phyloP scores from a whole-genome alignment of 1,284 basidiomycete species.

The Trichosporon faecale region DNA sequence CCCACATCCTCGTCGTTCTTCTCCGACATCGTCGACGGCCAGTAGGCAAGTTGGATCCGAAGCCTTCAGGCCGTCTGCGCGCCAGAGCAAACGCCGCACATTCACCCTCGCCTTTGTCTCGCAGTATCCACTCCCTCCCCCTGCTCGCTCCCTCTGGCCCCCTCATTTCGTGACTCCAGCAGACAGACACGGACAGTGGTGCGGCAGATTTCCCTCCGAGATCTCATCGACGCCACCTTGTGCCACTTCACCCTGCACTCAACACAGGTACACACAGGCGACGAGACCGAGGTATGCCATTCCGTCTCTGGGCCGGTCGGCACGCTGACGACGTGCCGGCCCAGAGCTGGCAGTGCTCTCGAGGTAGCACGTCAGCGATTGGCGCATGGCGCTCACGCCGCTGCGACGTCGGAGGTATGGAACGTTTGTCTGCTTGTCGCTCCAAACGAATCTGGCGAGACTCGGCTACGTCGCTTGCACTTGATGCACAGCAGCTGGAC shows the following conservation, averaged over 20 bases:
- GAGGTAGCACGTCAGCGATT: neutral
- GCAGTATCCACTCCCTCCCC: neutral
- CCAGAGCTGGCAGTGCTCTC: too few relatives aligned
- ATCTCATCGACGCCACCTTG: neutral
- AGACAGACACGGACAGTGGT: neutral
- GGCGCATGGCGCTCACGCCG: neutral
- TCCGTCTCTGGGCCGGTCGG: neutral
- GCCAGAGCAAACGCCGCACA: neutral
- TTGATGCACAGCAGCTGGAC: too few relatives aligned
- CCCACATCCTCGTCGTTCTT: neutral
- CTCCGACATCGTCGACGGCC: neutral
- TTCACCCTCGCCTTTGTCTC: neutral
- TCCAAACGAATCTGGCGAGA: neutral
- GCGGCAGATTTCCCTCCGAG: constrained; percentile 1
- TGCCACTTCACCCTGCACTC: neutral
- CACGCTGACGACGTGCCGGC: too few relatives aligned
- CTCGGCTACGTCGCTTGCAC: neutral
- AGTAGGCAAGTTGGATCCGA: neutral
- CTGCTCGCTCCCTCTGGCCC: too few relatives aligned
- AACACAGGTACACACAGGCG: too few relatives aligned
- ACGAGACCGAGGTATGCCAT: neutral
- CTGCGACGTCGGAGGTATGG: neutral
- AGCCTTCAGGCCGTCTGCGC: neutral
- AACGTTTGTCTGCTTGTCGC: too few relatives aligned
- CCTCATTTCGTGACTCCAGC: too few relatives aligned